These are phyloP conservation scores for Populus hybrid DNA, from an alignment of 441 rosid species.

Conservation along the genomic window DNA sequence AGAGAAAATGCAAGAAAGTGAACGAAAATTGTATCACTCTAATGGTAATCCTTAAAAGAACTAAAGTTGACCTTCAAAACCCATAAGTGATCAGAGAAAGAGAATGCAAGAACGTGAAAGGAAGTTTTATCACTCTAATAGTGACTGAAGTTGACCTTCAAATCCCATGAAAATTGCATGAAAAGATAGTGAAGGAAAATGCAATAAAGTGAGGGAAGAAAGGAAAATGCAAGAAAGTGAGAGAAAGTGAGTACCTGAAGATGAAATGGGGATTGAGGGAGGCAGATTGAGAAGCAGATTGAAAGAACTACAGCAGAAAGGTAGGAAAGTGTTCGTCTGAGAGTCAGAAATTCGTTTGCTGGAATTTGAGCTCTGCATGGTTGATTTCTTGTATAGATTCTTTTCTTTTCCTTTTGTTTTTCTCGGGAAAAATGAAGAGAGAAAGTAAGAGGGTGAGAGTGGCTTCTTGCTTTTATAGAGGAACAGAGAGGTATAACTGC, in stretches of 20 bases:
- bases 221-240: background rate
- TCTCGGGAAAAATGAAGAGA: conserved; percentile 1
- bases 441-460: background rate
- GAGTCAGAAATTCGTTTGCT: background rate
- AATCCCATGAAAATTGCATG: background rate
- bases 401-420: background rate
- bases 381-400: background rate
- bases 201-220: background rate
- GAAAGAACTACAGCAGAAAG: background rate
- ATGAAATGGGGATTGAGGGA: background rate
- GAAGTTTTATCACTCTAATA: background rate
- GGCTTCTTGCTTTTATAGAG: background rate
- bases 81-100: background rate
- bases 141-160: background rate
- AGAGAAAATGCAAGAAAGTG: background rate
- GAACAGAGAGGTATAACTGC: background rate
- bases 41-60: background rate
- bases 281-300: background rate
- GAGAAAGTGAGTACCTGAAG: background rate
- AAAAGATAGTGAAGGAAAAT: background rate
- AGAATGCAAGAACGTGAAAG: background rate
- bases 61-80: background rate
- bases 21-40: background rate
- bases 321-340: background rate
- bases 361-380: background rate